Conservation (phyloP, 2,329 filamentous ascomycete species). For the Colletotrichum sp. region DNA sequence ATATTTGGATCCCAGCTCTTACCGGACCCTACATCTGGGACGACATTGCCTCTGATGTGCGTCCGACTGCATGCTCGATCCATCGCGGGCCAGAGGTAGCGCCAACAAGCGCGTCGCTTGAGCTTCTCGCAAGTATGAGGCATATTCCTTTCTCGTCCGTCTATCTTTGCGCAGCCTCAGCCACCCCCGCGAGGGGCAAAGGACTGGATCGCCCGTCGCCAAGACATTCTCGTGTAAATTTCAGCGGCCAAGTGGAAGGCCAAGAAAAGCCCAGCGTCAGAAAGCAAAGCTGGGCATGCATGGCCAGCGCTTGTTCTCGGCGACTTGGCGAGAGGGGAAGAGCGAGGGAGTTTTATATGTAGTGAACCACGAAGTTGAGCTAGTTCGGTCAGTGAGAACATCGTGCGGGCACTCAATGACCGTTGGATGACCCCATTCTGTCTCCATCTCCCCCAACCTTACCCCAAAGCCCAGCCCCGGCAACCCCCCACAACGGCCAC, state of each 20-base stretch:
- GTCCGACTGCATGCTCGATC: background rate
- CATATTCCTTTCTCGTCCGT: background rate
- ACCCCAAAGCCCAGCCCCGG: background rate
- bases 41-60: background rate
- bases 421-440: background rate
- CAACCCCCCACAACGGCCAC: background rate
- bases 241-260: background rate
- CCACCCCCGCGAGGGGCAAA: background rate
- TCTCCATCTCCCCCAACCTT: background rate
- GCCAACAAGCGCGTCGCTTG: background rate
- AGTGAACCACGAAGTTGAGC: background rate
- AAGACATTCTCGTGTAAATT: background rate
- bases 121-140: background rate
- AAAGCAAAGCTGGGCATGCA: conserved; percentile 15
- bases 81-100: background rate
- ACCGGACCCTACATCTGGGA: background rate
- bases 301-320: conserved; percentile 10
- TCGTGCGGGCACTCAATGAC: background rate
- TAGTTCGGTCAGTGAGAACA: background rate
- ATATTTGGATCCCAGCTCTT: background rate
- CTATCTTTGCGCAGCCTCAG: background rate
- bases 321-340: conserved; percentile 17
- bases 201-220: background rate
- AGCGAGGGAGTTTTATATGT: background rate
- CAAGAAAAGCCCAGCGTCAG: conserved; percentile 16